Conservation (phyloP, 1,139 yeast species). For the Yamadazyma atlantica region DNA sequence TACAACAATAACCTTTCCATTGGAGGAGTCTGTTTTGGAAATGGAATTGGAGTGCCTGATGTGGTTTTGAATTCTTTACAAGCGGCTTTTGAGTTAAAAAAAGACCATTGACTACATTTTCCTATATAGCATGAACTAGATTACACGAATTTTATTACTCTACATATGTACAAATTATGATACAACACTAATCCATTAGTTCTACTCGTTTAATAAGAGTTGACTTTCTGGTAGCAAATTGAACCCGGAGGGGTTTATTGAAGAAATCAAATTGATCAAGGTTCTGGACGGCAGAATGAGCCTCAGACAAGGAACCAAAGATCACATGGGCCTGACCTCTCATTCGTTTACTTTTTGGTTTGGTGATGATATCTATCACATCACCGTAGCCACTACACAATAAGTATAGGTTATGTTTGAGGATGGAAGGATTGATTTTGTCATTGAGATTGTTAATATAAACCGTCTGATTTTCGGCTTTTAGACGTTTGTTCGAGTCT, state of each 20-base stretch:
- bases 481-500: constrained; percentile 10
- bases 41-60: constrained; percentile 89
- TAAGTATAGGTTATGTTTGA: constrained; percentile 58
- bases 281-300: constrained; percentile 51
- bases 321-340: constrained; percentile 81
- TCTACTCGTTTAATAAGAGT: constrained; percentile 7
- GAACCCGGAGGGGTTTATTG: constrained; percentile 47
- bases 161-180: neutral
- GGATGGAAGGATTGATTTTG: constrained; percentile 44
- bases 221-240: constrained; percentile 9
- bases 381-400: constrained; percentile 70
- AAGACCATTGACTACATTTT: too few relatives aligned
- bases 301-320: constrained; percentile 48
- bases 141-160: too few relatives aligned
- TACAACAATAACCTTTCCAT: constrained; percentile 43
- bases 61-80: constrained; percentile 66
- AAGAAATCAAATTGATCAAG: constrained; percentile 53
- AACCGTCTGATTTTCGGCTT: constrained; percentile 43
- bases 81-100: too few relatives aligned
- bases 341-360: constrained; percentile 39
- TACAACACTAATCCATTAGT: neutral
- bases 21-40: constrained; percentile 83
- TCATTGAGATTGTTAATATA: constrained; percentile 70
- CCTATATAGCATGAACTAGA: too few relatives aligned
- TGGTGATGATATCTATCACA: constrained; percentile 53